These are phyloP conservation scores for Boletus edulis DNA, from an alignment of 768 basidiomycete genomes.

Conservation along the genomic window DNA sequence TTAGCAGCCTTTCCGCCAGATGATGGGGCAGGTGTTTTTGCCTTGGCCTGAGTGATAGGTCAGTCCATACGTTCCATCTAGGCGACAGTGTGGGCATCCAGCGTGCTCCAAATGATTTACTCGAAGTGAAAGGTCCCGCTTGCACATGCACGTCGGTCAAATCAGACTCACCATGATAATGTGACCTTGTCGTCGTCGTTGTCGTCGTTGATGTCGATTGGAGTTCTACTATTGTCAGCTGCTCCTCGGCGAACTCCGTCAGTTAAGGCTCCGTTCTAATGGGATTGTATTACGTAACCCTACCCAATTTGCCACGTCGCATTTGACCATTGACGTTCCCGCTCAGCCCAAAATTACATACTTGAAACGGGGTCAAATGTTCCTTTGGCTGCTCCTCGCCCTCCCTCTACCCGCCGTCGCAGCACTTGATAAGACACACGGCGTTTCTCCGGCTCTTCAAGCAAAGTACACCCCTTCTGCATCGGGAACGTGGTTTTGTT, in stretches of 20 bases:
- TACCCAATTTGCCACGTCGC: background rate
- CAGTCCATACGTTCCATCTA: conserved; percentile 19
- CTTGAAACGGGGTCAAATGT: conserved; percentile 33
- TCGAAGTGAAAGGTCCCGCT: background rate
- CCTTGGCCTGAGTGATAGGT: conserved; percentile 61
- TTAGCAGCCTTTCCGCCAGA: conserved; percentile 87
- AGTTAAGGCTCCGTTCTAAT: conserved; percentile 23
- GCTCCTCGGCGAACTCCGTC: conserved; percentile 19
- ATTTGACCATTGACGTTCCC: background rate
- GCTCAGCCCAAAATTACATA: background rate
- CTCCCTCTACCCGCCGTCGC: conserved; percentile 40
- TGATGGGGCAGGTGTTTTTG: conserved; percentile 61
- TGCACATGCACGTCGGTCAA: background rate
- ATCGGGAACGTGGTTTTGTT: conserved; percentile 68
- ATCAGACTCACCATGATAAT: conserved; percentile 30
- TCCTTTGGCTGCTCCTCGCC: conserved; percentile 47
- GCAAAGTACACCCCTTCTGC: conserved; percentile 52
- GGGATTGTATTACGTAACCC: conserved; percentile 18
- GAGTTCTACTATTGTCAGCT: background rate
- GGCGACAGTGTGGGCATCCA: conserved; percentile 22
- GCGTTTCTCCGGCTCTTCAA: conserved; percentile 54
- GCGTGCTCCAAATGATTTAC: conserved; percentile 7
- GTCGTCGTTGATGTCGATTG: conserved; percentile 25
- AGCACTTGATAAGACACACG: conserved; percentile 48
- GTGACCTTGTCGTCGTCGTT: conserved; percentile 21